Base-by-base conservation (phyloP, 148 eudicot genomes). In the Fagopyrum esculentum region DNA sequence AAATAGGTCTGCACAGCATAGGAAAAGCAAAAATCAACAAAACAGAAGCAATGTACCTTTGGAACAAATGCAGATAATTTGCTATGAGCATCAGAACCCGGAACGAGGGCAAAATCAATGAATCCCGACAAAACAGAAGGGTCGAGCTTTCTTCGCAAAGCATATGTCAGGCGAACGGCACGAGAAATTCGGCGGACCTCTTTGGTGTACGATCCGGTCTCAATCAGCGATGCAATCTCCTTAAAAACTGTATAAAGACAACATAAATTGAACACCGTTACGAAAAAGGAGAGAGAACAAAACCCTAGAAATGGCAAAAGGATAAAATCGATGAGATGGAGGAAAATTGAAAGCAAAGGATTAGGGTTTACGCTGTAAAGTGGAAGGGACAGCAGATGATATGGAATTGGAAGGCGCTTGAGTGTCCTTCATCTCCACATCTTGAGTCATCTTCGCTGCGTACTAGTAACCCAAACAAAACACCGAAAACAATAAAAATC, bases 361-460 rank as follows among this genome's bases (percentile, higher is more conserved):
- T 47, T 55, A 13, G 51, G 77, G 74, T 16, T 81, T 81, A 91
- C 93, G 84, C 84, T 87, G 89, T 73, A 87, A 50, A 80, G 85
- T 83, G 56, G 97, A 82, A 12, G 93, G 80, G 68, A 74, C 83
- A 50, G 84, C 69, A 1, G 90, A 78, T 4, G 93, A 75, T 45
- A 81, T 75, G 45, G 93, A 86, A 82, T 87, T 85, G 54, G 97
- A 87, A 57, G 81, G 87, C 60, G 86, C 87, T 45, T 83, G 83
- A 72, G 84, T 87, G 51, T 90, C 95, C 61, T 88, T 90, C 97
- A 91, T 91, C 77, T 91, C 97, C 84, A 91, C 91, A 81, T 91
- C 91, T 84, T 89, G 88, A 79, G 97, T 85, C 97, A 89, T 89
- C 60, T 82, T 85, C 11, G 13, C 30, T 43, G 51, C 8, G 47